Base-by-base conservation (phyloP, 1,139 yeast genomes). In the Nakaseomyces glabratus region DNA sequence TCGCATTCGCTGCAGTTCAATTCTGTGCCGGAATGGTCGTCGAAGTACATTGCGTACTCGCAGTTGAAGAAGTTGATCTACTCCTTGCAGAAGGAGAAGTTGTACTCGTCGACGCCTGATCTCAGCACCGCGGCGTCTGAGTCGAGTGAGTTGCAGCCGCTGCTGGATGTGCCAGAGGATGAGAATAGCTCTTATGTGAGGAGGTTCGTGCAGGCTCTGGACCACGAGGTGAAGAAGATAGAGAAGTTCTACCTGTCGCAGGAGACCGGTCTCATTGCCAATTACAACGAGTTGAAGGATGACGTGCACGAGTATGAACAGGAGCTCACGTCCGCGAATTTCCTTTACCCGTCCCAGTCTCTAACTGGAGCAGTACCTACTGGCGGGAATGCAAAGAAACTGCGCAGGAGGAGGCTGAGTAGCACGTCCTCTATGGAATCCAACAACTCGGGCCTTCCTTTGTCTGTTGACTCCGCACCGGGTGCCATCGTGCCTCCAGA, bases 11-110 rank as follows among this genome's bases (percentile, higher is more conserved):
- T 78, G 46, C 84, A 77, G 63, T 77, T 78, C 52, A 78, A 78
- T 51, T 82, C 85, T 21, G 86, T 78, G 2, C 85, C 86, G 1
- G 86, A 78, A 57, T 78, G 86, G 86, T 69, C 81, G 10, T 74
- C 81, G 13, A 76, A 76, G 54, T 78, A 78, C 51, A 71, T 78
- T 38, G 79, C 82, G n/a, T 78, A 78, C 52, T 74, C 82, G 4
- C 74, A 79, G 30, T 59, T 78, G 44, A 78, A 78, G 55, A 78
- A 77, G 57, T 63, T 75, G 31, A 74, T 76, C 22, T 78, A 78
- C 51, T 68, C 76, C 17, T 60, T 78, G 32, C 85, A 78, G 51
- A 65, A 81, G 48, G 80, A 75, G 38, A 66, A 69, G 28, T 58
- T 77, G 34, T 51, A 56, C 17, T 51, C 51, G 19, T 37, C 38